Evolutionary conservation across 2,329 filamentous ascomycete genomes (phyloP).

Genomic region (Hypoxylon sp.): DNA sequence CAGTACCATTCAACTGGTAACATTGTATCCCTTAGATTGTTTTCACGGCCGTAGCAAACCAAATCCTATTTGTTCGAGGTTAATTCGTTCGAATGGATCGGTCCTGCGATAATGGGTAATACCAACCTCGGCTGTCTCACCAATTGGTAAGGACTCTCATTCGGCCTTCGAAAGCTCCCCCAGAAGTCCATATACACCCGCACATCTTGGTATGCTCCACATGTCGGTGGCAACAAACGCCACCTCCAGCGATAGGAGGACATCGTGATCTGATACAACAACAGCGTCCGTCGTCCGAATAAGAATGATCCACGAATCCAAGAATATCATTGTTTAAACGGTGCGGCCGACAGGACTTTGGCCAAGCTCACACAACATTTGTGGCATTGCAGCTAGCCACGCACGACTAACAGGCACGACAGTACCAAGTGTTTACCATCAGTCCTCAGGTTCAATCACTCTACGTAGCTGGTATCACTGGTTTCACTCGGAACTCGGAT

Average conservation of each 20-base stretch:
- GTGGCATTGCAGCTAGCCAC: conserved; percentile 19
- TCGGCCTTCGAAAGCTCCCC: conserved; percentile 5
- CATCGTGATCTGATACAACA: background rate
- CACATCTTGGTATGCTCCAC: conserved; percentile 3
- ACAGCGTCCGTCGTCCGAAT: background rate
- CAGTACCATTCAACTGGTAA: conserved; percentile 29
- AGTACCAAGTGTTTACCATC: conserved; percentile 13
- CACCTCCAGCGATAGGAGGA: no score
- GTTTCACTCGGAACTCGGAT: conserved; percentile 14
- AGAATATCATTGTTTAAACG: conserved; percentile 13
- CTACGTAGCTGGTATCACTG: conserved; percentile 7
- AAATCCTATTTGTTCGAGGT: conserved; percentile 2
- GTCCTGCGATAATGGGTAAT: conserved; percentile 4
- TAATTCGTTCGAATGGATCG: conserved; percentile 15
- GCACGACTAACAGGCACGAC: conserved; percentile 13
- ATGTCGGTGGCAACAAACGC: conserved; percentile 1
- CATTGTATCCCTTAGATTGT: conserved; percentile 26
- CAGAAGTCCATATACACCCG: conserved; percentile 8
- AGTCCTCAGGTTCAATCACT: background rate
- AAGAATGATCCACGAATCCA: conserved; percentile 8
- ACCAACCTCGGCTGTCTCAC: conserved; percentile 11
- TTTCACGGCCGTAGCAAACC: conserved; percentile 29
- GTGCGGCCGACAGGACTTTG: background rate
- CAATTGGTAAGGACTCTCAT: conserved; percentile 4
- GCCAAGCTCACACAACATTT: conserved; percentile 26